Base-by-base conservation (phyloP, 371 early-diverging fungal genomes). In the Capniomyces stellatus region DNA sequence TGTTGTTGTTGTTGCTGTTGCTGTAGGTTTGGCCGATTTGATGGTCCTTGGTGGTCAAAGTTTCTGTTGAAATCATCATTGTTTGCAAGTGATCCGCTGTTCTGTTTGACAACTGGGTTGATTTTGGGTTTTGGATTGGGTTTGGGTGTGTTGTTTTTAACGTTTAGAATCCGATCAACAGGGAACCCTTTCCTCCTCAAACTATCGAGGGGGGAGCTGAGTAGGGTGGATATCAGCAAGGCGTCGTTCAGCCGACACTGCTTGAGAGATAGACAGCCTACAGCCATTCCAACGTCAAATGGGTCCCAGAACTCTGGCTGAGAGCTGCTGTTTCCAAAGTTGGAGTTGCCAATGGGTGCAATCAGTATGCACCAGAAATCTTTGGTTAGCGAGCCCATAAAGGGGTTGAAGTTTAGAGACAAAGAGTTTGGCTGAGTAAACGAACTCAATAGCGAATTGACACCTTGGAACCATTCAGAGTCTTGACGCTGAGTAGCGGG, bases 171-270 rank as follows among this genome's bases (percentile, higher is more conserved):
- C 40, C 92, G 81, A 57, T 90, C 92, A 1, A 92, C 88, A 24
- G 89, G 89, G 52, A 89, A 87, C 27, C 89, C 82, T 64, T 89
- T 85, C 22, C 78, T 63, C 22, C 74, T 64, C 47, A 85, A 61
- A 42, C 74, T 78, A 19, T 59, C 51, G n/a, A 84, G 57, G 2
- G 75, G 72, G 0, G 81, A 76, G 2, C 76, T 76, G 41, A 84
- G 65, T 53, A 82, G 70, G 3, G 81, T 68, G 24, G 77, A 76
- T 13, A 81, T 64, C 25, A 85, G 58, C 48, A 83, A 70, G 4
- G 78, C 70, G 56, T 85, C 83, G 48, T 79, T 85, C 47, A 80
- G 71, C 18, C 77, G 65, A 1, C 74, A 69, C 22, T 75, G 71
- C 1, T 70, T 67, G 54, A 84, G 81, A 0, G 83, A 56, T 3